These are phyloP conservation scores for Fusarium aywerte DNA, from an alignment of 2,329 filamentous ascomycete species.

Conservation along the genomic window DNA sequence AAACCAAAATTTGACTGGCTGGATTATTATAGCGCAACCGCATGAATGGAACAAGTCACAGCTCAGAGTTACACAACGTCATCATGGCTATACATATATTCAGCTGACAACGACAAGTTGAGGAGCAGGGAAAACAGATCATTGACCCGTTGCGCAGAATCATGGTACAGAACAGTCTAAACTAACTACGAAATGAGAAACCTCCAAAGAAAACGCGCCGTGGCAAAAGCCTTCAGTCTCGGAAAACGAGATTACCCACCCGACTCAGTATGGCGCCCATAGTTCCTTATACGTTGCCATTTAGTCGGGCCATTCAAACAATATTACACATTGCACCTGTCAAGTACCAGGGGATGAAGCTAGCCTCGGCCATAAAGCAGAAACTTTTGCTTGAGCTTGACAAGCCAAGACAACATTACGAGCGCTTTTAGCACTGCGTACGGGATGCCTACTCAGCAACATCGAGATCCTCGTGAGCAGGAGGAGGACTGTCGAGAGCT, in stretches of 20 bases:
- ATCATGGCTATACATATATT: constrained; percentile 1
- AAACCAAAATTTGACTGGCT: constrained; percentile 2
- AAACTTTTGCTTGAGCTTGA: constrained; percentile 41
- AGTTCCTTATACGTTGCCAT: constrained; percentile 42
- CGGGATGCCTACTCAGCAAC: constrained; percentile 76
- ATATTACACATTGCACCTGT: constrained; percentile 41
- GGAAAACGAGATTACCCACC: constrained; percentile 30
- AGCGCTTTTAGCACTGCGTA: constrained; percentile 8
- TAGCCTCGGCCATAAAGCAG: constrained; percentile 36
- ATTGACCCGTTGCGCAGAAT: constrained; percentile 39
- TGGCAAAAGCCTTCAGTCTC: constrained; percentile 43
- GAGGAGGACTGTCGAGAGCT: constrained; percentile 80
- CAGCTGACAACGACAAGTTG: not conserved
- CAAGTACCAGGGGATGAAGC: constrained; percentile 39
- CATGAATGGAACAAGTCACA: constrained; percentile 30
- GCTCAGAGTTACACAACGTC: constrained; percentile 19
- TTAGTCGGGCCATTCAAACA: constrained; percentile 37
- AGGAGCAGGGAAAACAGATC: constrained; percentile 25
- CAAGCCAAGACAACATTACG: constrained; percentile 23
- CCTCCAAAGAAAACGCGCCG: constrained; percentile 43
- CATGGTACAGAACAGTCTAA: constrained; percentile 46
- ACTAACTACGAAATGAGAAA: constrained; percentile 45
- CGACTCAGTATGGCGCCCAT: constrained; percentile 31
- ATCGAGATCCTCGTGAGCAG: constrained; percentile 93
- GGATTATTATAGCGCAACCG: not conserved